Evolutionary conservation across 106 monocot species (phyloP).

Genomic region (Phalaenopsis equestris): DNA sequence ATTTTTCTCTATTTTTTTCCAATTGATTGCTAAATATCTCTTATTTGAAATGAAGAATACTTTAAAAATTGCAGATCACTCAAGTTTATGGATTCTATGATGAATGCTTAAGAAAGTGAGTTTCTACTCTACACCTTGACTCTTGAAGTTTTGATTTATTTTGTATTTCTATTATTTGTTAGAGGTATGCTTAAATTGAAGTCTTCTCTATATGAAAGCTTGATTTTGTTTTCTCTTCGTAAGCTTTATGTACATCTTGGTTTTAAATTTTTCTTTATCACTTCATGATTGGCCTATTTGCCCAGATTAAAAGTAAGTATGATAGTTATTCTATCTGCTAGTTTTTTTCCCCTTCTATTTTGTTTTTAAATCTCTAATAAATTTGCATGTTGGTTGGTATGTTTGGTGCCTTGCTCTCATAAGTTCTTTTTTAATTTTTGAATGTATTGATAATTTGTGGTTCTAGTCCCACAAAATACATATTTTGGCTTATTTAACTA

Average conservation of each 20-base stretch:
- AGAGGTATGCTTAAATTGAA: not conserved
- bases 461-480: not conserved
- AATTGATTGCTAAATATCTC: not conserved
- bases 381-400: not conserved
- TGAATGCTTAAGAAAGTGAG: slow-evolving; percentile 98
- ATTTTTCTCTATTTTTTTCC: not conserved
- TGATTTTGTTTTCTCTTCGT: not conserved
- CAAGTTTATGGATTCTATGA: slow-evolving; percentile 99
- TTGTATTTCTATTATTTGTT: not conserved
- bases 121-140: slow-evolving; percentile 11
- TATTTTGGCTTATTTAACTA: not conserved
- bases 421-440: not conserved
- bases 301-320: not conserved
- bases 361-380: not conserved
- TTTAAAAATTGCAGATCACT: slow-evolving; percentile 73
- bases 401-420: not conserved
- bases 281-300: not conserved
- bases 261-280: not conserved
- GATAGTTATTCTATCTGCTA: not conserved
- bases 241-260: not conserved
- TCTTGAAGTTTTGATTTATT: slow-evolving; percentile 1
- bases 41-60: not conserved
- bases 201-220: not conserved
- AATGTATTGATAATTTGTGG: not conserved
- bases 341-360: not conserved